Percentiles rank a stretch among this genome's conserved stretches.
Evolutionary conservation across 2,329 filamentous ascomycete genomes (phyloP).

Genomic region (Verticillium dahliae): DNA sequence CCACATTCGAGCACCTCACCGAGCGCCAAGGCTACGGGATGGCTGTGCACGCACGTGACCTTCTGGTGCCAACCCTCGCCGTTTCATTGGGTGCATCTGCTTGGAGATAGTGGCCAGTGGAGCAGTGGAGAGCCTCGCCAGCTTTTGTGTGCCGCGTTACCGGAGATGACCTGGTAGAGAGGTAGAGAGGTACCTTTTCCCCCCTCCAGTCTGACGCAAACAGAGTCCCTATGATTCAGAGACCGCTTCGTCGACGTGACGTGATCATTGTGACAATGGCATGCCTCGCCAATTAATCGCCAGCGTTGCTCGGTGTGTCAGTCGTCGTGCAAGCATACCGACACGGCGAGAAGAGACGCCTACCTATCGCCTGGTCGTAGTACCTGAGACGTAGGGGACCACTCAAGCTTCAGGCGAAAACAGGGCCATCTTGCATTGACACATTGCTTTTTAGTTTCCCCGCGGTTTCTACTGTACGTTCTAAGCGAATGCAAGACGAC

Average conservation of each 20-base stretch:
- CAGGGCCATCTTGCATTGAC: not conserved
- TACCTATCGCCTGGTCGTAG: no score
- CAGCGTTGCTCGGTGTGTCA: no score
- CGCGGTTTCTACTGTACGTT: not conserved
- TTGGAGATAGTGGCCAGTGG: not conserved
- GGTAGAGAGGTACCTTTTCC: not conserved
- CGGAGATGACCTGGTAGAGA: not conserved
- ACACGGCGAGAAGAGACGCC: no score
- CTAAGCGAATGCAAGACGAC: not conserved
- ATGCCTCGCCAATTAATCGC: no score
- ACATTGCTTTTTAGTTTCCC: not conserved
- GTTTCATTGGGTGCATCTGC: not conserved
- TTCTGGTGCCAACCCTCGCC: not conserved
- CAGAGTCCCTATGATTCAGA: not conserved
- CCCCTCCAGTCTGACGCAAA: not conserved
- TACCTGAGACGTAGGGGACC: no score
- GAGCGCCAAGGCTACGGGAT: not conserved
- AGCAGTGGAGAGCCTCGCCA: not conserved
- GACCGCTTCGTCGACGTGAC: no score
- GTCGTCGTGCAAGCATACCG: no score
- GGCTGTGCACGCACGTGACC: not conserved
- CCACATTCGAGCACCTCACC: not conserved
- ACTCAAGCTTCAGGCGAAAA: not conserved
- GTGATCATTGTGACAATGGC: no score
- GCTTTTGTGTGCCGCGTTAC: not conserved